Conservation (phyloP, 148 eudicot genomes). For the Agrostemma githago region DNA sequence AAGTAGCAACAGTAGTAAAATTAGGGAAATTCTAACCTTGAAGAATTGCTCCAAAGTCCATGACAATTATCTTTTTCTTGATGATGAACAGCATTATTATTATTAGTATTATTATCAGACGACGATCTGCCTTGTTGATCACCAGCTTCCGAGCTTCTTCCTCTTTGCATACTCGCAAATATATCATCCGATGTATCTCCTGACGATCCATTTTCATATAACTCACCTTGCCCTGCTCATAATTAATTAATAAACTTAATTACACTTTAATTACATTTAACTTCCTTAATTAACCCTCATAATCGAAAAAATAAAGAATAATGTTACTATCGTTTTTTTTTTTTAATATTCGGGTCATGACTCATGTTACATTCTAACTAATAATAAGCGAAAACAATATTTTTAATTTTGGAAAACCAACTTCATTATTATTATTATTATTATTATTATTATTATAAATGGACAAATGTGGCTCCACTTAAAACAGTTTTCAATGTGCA, state of each 20-base stretch:
- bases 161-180: slow-evolving; percentile 46
- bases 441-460: too few species aligned
- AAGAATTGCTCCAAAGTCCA: slow-evolving; percentile 91
- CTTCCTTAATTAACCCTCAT: too few species aligned
- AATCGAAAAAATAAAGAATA: too few species aligned
- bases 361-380: not conserved
- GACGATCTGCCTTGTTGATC: slow-evolving; percentile 37
- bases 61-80: slow-evolving; percentile 49
- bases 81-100: slow-evolving; percentile 12
- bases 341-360: not conserved
- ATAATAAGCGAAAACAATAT: too few species aligned
- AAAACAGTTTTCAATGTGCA: not conserved
- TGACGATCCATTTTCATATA: slow-evolving; percentile 71
- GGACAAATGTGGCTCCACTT: not conserved
- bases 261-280: too few species aligned
- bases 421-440: too few species aligned
- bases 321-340: too few species aligned
- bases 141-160: slow-evolving; percentile 40
- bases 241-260: not conserved
- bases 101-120: not conserved
- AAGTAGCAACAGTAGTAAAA: too few species aligned
- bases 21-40: slow-evolving; percentile 40
- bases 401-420: not conserved
- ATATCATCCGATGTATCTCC: slow-evolving; percentile 84
- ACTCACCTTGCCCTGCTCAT: slow-evolving; percentile 52